phyloP scores from a whole-genome alignment of 371 early-diverging fungal species.

The Mortierella sp. region DNA sequence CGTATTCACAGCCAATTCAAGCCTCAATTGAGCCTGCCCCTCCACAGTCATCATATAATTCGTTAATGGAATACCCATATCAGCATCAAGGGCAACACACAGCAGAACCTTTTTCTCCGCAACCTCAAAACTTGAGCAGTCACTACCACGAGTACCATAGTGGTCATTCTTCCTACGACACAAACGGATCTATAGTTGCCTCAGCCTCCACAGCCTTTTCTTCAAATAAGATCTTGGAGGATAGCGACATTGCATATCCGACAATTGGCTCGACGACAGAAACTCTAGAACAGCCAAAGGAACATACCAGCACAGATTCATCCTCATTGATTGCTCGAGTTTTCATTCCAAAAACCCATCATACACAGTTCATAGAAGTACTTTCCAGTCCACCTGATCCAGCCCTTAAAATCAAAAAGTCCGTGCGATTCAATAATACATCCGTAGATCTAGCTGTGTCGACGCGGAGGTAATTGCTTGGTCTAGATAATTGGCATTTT shows the following conservation, averaged over 20 bases:
- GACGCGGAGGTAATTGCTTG: slow-evolving; percentile 42
- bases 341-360: slow-evolving; percentile 25
- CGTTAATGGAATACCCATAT: background rate
- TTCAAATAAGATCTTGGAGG: background rate
- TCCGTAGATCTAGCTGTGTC: background rate
- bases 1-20: background rate
- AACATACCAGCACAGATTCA: background rate
- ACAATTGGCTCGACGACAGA: background rate
- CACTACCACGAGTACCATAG: background rate
- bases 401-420: slow-evolving; percentile 26
- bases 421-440: slow-evolving; percentile 24
- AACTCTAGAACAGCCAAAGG: background rate
- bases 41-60: background rate
- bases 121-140: background rate
- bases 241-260: background rate
- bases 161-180: background rate
- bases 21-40: background rate
- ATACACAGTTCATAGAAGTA: slow-evolving; percentile 13
- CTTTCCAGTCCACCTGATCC: slow-evolving; percentile 24
- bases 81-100: slow-evolving; percentile 3
- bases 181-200: background rate
- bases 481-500: background rate
- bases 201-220: background rate
- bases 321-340: slow-evolving; percentile 14
- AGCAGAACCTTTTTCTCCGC: background rate